Base-by-base conservation (phyloP, 2,329 filamentous ascomycete species). In the Colletotrichum ledebouriae region DNA sequence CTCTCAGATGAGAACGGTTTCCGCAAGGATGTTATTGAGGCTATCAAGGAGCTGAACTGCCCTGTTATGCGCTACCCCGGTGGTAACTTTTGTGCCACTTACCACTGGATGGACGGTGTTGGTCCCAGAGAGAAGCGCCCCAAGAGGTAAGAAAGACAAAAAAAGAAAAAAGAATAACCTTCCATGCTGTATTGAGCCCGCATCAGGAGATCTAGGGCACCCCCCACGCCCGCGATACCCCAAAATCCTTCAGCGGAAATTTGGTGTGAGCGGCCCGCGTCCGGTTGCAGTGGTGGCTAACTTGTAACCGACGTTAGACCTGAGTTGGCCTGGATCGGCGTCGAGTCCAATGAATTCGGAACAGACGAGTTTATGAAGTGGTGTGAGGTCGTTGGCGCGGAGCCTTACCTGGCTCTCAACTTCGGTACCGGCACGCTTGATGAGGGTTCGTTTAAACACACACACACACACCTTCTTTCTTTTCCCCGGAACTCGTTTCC, bases 311-410 rank as follows among this genome's bases (percentile, higher is more conserved):
- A 11, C 22, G 5, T 59, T 57, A 85, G 90, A 73, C 90, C 89
- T 1, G 93, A 96, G 75, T 84, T 96, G 60, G 93, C 93, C 5
- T 96, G 93, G 93, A 83, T 92, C 20, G 91, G 90, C 39, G 87
- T 87, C 1, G 93, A 96, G 81, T 87, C 85, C 33, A 96, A 96
- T 77, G 83, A 90, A 70, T 94, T 96, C 74, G 93, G 93, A 65
- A 96, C 93, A 0, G 92, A 96, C 77, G 93, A 96, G 81, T 96
- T 96, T 79, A 88, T 96, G 85, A 85, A 90, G 72, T 95, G 92
- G 92, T 93, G 92, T 71, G 85, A 90, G 72, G 82, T 87, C 10
- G 87, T 94, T 7, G 88, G 88, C 25, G 91, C 92, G 0, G 91
- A 94, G 81, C 93, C 93, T 4, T 96, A 94, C 77, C 84, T 96